Percentiles rank a stretch among this genome's conserved stretches.
phyloP scores from a whole-genome alignment of 192 early-diverging fungal species.

The Backusella tarrabulga region DNA sequence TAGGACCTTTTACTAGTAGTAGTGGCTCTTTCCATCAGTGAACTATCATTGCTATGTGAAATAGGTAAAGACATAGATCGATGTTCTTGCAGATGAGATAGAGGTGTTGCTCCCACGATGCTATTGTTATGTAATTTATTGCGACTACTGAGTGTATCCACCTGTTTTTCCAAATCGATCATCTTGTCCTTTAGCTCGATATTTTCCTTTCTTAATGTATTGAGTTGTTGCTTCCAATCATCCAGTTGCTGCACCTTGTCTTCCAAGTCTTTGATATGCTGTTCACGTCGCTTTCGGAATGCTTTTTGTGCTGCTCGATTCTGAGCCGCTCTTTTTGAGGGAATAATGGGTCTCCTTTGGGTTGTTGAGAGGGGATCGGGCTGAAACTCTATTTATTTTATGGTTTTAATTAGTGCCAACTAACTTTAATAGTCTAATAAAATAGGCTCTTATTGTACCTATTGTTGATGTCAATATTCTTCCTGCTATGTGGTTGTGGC shows the following conservation, averaged over 20 bases:
- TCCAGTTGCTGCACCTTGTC: slow-evolving; percentile 61
- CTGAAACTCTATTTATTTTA: background rate
- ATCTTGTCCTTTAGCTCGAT: background rate
- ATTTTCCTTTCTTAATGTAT: slow-evolving; percentile 24
- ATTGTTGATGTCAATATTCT: background rate
- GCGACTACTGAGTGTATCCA: background rate
- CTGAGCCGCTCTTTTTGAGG: slow-evolving; percentile 79
- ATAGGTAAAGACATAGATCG: background rate
- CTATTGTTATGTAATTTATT: background rate
- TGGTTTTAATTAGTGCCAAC: background rate
- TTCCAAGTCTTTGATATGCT: slow-evolving; percentile 79
- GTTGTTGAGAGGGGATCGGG: background rate
- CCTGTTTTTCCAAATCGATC: slow-evolving; percentile 7
- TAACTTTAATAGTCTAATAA: background rate
- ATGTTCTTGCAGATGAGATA: background rate
- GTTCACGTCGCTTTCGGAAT: slow-evolving; percentile 83
- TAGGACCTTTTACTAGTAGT: background rate
- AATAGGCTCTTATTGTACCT: background rate
- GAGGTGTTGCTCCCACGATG: background rate
- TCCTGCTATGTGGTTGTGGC: background rate
- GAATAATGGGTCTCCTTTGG: background rate
- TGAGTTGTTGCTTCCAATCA: slow-evolving; percentile 25
- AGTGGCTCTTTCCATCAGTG: background rate
- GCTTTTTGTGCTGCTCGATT: slow-evolving; percentile 89
- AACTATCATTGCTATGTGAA: background rate